A percentile compares a stretch with the other conserved stretches of the same genome.
phyloP scores from a whole-genome alignment of 257 asterid species.

The Solanum rostratum region DNA sequence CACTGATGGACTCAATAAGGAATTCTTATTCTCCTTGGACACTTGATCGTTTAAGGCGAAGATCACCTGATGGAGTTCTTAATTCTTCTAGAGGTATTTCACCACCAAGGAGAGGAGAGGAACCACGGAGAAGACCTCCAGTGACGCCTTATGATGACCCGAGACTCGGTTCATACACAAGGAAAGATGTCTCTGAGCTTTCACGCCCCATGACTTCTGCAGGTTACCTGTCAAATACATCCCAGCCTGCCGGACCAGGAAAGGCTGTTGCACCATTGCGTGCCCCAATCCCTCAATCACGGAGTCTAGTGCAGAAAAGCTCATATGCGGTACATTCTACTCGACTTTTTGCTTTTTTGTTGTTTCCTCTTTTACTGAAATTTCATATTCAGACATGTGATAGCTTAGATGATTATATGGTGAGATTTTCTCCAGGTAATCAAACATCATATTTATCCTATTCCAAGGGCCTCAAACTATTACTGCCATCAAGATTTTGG shows the following conservation, averaged over 20 bases:
- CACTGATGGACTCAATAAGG: conserved; percentile 28
- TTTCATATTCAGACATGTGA: neutral
- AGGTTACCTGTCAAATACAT: conserved; percentile 27
- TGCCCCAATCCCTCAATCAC: conserved; percentile 32
- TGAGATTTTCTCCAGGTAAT: neutral
- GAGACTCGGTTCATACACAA: conserved; percentile 32
- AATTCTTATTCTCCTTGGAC: conserved; percentile 71
- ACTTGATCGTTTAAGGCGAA: conserved; percentile 55
- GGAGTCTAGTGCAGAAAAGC: conserved; percentile 40
- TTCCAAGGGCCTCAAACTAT: neutral
- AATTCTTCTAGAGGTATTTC: conserved; percentile 36
- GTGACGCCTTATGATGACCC: conserved; percentile 41
- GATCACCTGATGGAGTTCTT: conserved; percentile 52
- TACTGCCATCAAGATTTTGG: neutral
- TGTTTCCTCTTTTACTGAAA: neutral
- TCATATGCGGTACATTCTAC: conserved; percentile 42
- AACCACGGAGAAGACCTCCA: conserved; percentile 29
- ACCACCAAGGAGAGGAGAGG: conserved; percentile 54
- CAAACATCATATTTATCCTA: neutral
- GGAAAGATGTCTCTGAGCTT: conserved; percentile 42
- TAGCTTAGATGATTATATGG: neutral
- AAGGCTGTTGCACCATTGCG: conserved; percentile 28
- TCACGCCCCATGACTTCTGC: conserved; percentile 42
- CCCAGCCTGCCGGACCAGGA: conserved; percentile 43
- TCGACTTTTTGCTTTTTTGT: neutral